These are phyloP conservation scores for Globisporangium middletonii DNA, from an alignment of 352 stramenopile species.

Conservation along the genomic window DNA sequence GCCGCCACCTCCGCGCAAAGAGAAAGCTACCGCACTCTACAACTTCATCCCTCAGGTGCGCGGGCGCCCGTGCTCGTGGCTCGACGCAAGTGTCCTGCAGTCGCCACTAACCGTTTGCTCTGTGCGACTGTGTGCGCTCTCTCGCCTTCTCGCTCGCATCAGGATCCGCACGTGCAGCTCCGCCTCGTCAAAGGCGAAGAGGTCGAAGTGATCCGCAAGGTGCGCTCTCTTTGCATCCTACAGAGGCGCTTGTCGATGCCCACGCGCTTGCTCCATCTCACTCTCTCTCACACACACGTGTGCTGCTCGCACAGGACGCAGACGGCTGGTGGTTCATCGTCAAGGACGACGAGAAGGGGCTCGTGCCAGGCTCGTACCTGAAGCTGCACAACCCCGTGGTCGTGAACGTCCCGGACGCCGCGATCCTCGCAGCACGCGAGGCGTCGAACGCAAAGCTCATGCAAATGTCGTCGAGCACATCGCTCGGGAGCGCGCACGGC, in stretches of 20 bases:
- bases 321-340: conserved; percentile 84
- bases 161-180: conserved; percentile 66
- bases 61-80: neutral
- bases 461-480: conserved; percentile 35
- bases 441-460: conserved; percentile 72
- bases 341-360: conserved; percentile 67
- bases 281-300: neutral
- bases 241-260: too few relatives aligned
- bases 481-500: conserved; percentile 15
- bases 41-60: conserved; percentile 66
- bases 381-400: conserved; percentile 54
- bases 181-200: conserved; percentile 59
- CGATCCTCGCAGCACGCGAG: conserved; percentile 65
- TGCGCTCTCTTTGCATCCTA: neutral
- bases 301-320: conserved; percentile 24
- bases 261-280: neutral
- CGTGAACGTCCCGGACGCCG: conserved; percentile 41
- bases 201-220: conserved; percentile 72
- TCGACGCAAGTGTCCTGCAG: neutral
- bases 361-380: conserved; percentile 76
- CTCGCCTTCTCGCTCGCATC: neutral
- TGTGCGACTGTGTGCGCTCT: neutral
- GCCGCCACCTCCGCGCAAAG: conserved; percentile 28
- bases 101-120: neutral
- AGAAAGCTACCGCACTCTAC: conserved; percentile 69